Base-by-base conservation (phyloP, 192 early-diverging fungal species). In the Coemansia sp. region DNA sequence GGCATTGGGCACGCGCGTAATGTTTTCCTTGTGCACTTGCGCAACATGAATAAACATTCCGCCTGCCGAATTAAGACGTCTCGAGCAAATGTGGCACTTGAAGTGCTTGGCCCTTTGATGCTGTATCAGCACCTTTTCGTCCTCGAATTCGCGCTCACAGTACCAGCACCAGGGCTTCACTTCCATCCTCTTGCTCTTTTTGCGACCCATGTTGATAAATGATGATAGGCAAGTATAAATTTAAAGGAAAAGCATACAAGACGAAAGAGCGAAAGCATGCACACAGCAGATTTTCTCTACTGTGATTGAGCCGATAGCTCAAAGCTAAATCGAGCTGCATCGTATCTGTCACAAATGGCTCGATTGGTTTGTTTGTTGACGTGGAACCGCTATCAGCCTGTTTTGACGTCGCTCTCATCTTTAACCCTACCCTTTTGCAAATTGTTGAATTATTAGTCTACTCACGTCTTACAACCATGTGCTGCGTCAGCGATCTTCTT, bases 101-200 rank as follows among this genome's bases (percentile, higher is more conserved):
- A 97, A 97, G 72, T 98, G 96, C 77, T 93, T 94, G 37, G 93
- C 91, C 76, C 89, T 89, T 75, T 98, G 96, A 78, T 98, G 96
- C 64, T 93, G 87, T 35, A 98, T 88, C 53, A 98, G 84, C 8
- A 95, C 90, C 69, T 94, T 96, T 65, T 97, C 95, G 77, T 96
- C 95, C 62, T 96, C 94, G 75, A 98, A 98, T 64, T 95, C 93
- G 61, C 93, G 86, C 62, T 97, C 94, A 77, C 96, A 98, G 78
- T 98, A 97, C 96, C 92, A 93, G 77, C 92, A 93, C 92, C 92
- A 93, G 17, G 92, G 92, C 43, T 88, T 74, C 35, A 77, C 61
- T 65, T 88, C 87, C 37, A 86, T 84, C 72, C 88, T 90, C 75
- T 89, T 93, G 70, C 87, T 91, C 80, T 91, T 91, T 49, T 77